Base-by-base conservation (phyloP, 805 yeast species). In the Candida chauliodis region DNA sequence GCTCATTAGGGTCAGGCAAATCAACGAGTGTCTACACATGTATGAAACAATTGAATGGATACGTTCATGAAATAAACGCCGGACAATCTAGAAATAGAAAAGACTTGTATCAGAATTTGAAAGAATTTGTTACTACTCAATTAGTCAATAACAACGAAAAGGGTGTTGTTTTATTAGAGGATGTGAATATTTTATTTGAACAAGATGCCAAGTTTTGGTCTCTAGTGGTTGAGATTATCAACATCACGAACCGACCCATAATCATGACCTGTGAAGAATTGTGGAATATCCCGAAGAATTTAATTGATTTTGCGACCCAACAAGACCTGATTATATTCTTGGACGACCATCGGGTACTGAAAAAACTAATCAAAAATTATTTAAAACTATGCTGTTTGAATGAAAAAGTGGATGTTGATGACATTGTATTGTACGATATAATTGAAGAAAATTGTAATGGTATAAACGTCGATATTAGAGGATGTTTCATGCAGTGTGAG, bases 91-190 rank as follows among this genome's bases (percentile, higher is more conserved):
- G 98, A 52, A 76, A 88, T 1, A 76, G 82, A 34, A 84, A 78
- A 53, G 91, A 85, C 44, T 71, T 91, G 10, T 63, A 70, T 36
- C 74, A 78, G 18, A 75, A 68, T 20, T 66, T 91, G 26, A 79
- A 74, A 34, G 97, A 95, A 51, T 74, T 89, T 37, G 79, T 91
- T 40, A 90, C 96, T 3, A 84, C 95, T 0, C 88, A 87, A 43
- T 64, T 84, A 33, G 90, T 91, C 2, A 86, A 82, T 46, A 43
- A 46, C 26, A 44, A 39, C 3, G 78, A 73, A 42, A 71, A 77
- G 42, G 89, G 91, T 6, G 63, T 88, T 5, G 80, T 93, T 3
- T 58, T 93, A 23, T 69, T 91, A 41, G 96, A 90, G 49, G 96
- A 91, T 50, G 90, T 85, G 28, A 96, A 91, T 54, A 66, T 86